Evolutionary conservation across 371 early-diverging fungal genomes (phyloP), one percentile per base, ranked within the genome.

Genomic region (Lichtheimia ornata): DNA sequence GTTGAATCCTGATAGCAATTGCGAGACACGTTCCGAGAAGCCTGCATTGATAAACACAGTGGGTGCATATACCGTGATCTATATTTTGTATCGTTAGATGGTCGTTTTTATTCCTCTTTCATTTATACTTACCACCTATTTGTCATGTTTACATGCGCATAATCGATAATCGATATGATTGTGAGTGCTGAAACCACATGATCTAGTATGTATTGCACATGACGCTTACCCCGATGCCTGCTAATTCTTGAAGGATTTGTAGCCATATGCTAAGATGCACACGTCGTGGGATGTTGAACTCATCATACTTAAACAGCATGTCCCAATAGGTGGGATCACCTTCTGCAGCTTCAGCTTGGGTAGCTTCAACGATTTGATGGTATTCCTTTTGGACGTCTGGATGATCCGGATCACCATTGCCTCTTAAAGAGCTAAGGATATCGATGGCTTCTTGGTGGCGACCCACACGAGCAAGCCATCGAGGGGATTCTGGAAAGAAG

Each of bases 21-120:
- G 76, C 9, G 76, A 66, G 1, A 67, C 70, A 14, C 49, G 50
- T n/a, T 56, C 30, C 2, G 62, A 61, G 43, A 73, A 72, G 3
- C 76, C 76, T 15, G 76, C 76, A 20, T 58, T 66, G 25, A 17
- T 27, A 50, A 72, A 75, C 0, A 73, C 66, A 7, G 57, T 53
- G 27, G 76, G 76, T 17, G 76, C 76, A 54, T 72, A 75, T 0
- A 72, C 72, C 17, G 76, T 75, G 51, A 73, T 73, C 55, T 55
- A 35, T 9, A 35, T 35, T 35, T 45, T 17, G 15, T n/a, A 5
- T 49, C 25, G 18, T 12, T 43, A n/a, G 50, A 17, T 55, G 12
- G n/a, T 20, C 41, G 11, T 25, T 17, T 7, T 6, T 45, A 17
- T 1, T 27, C 35, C 9, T 35, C 35, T 9, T 35, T 35, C 35